Conservation (phyloP, 2,329 filamentous ascomycete genomes). For the Eutypella sp. region DNA sequence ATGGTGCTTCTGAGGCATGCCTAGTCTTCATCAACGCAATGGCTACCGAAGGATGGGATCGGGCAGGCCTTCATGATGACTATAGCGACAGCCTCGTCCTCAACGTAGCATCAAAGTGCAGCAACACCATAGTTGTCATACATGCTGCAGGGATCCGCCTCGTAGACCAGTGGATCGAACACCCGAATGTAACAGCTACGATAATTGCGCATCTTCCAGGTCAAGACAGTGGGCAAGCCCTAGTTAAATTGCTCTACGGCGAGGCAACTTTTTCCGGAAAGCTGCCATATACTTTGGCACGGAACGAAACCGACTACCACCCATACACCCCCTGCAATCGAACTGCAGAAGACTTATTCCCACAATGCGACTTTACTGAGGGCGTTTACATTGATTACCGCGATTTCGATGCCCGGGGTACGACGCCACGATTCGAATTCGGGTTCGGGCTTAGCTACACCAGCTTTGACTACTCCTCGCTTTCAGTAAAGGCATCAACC, state of each 20-base stretch:
- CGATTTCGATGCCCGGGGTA: slow-evolving; percentile 53
- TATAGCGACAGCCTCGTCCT: slow-evolving; percentile 55
- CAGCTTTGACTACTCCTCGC: slow-evolving; percentile 53
- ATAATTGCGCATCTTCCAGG: slow-evolving; percentile 61
- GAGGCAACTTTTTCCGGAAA: slow-evolving; percentile 49
- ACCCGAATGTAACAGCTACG: slow-evolving; percentile 60
- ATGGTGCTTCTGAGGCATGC: slow-evolving; percentile 55
- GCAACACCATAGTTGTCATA: slow-evolving; percentile 59
- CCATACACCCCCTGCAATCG: slow-evolving; percentile 45
- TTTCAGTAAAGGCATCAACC: slow-evolving; percentile 25
- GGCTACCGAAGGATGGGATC: slow-evolving; percentile 71
- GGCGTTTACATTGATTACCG: slow-evolving; percentile 62
- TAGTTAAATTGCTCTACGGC: slow-evolving; percentile 55
- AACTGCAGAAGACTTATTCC: slow-evolving; percentile 15
- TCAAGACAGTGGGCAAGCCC: slow-evolving; percentile 56
- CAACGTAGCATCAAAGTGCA: slow-evolving; percentile 55
- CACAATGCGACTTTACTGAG: slow-evolving; percentile 44
- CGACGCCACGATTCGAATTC: slow-evolving; percentile 59
- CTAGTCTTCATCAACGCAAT: slow-evolving; percentile 64
- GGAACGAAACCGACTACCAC: slow-evolving; percentile 46
- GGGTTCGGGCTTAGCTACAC: slow-evolving; percentile 66
- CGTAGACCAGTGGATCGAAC: slow-evolving; percentile 59
- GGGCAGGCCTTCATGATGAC: slow-evolving; percentile 63
- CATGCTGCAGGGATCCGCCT: slow-evolving; percentile 59
- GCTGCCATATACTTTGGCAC: slow-evolving; percentile 58